These are phyloP conservation scores for Metschnikowia anglica DNA, from an alignment of 805 yeast species.

Conservation along the genomic window DNA sequence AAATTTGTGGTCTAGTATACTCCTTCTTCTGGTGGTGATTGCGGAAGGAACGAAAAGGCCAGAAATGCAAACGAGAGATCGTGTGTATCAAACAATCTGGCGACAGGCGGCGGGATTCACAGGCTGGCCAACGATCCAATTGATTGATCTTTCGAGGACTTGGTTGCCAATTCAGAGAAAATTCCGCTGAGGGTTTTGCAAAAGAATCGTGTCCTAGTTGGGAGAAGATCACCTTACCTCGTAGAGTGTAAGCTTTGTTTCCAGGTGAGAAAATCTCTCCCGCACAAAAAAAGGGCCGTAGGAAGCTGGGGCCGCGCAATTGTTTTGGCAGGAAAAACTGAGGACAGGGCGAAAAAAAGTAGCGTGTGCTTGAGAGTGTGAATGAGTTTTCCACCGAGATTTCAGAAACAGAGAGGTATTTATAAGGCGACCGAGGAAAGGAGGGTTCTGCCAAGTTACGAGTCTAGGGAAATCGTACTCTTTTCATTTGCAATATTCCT, in stretches of 20 bases:
- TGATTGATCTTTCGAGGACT: not conserved
- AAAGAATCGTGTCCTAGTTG: not conserved
- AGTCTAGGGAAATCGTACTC: too few relatives aligned
- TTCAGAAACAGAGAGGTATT: too few relatives aligned
- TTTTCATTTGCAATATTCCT: too few relatives aligned
- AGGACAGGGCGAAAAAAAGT: not conserved
- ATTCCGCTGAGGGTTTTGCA: not conserved
- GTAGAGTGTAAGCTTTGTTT: not conserved
- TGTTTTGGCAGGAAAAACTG: not conserved
- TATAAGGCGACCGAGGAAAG: too few relatives aligned
- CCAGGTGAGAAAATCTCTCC: constrained; percentile 8
- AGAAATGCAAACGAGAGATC: too few relatives aligned
- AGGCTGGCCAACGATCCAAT: not conserved
- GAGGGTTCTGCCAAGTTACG: too few relatives aligned
- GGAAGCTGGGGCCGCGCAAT: not conserved
- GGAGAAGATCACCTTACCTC: not conserved
- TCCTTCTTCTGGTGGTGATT: too few relatives aligned
- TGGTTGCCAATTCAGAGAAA: not conserved
- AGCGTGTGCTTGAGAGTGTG: too few relatives aligned
- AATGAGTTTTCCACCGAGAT: too few relatives aligned
- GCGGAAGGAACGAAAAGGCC: not conserved
- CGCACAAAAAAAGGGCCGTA: constrained; percentile 6
- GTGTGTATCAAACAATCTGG: too few relatives aligned
- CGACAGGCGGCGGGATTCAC: too few relatives aligned
- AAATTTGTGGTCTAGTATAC: not conserved